Conservation (phyloP, 2,329 filamentous ascomycete genomes). For the Stachybotrys elegans region DNA sequence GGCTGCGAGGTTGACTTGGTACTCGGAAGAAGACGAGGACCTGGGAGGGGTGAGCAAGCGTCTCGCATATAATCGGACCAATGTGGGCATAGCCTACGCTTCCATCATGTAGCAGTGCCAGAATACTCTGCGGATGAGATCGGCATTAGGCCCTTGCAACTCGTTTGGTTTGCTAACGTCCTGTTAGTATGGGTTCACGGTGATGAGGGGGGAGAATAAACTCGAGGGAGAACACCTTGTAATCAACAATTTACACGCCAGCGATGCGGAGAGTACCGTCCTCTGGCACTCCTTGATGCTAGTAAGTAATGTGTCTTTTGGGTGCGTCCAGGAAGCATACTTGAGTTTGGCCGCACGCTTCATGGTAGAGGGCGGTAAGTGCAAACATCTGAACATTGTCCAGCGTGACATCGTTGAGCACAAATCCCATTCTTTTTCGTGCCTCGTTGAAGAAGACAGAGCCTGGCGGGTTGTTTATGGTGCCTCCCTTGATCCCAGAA, state of each 20-base stretch:
- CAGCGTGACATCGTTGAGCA: conserved; percentile 47
- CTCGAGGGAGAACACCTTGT: conserved; percentile 40
- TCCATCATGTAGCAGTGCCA: conserved; percentile 23
- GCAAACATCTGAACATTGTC: conserved; percentile 56
- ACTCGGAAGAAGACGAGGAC: conserved; percentile 9
- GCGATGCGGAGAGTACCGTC: conserved; percentile 48
- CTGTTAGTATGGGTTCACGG: not conserved
- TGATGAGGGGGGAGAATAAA: too few relatives aligned
- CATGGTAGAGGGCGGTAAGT: conserved; percentile 51
- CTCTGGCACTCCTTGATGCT: conserved; percentile 58
- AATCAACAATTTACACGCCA: conserved; percentile 52
- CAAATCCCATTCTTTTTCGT: conserved; percentile 53
- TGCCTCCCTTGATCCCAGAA: conserved; percentile 50
- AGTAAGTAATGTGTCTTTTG: too few relatives aligned
- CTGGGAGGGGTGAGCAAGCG: not conserved
- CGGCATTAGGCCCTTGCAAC: conserved; percentile 16
- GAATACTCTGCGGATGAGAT: conserved; percentile 18
- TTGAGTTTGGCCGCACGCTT: conserved; percentile 44
- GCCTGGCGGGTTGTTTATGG: conserved; percentile 46
- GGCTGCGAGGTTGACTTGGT: conserved; percentile 34
- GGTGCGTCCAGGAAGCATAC: too few relatives aligned
- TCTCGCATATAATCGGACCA: too few relatives aligned
- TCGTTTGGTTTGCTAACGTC: conserved; percentile 16
- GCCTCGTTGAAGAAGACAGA: conserved; percentile 59
- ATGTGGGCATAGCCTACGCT: conserved; percentile 11